Conservation (phyloP, 768 basidiomycete genomes). For the Tephrocybe sp. region DNA sequence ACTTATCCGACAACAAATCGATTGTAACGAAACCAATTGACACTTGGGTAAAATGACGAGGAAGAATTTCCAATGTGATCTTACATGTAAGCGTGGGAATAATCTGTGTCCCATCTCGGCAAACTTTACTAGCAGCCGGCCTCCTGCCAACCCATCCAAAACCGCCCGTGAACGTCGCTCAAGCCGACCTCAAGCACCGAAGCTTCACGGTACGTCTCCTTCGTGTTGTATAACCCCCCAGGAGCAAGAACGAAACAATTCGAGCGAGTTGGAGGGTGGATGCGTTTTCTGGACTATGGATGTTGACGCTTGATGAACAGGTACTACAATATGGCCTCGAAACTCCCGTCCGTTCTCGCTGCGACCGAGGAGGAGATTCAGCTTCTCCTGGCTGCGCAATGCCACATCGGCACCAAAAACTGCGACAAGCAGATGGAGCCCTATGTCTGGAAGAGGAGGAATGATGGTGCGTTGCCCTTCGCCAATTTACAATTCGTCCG, state of each 20-base stretch:
- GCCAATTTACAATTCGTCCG: background rate
- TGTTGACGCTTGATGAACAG: slow-evolving; percentile 33
- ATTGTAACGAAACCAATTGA: no score
- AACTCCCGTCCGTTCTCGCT: slow-evolving; percentile 90
- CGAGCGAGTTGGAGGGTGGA: slow-evolving; percentile 40
- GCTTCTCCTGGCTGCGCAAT: slow-evolving; percentile 92
- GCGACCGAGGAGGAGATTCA: slow-evolving; percentile 98
- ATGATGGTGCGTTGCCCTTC: slow-evolving; percentile 72
- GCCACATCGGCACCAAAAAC: slow-evolving; percentile 98
- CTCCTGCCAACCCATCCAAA: slow-evolving; percentile 35
- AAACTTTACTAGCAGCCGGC: slow-evolving; percentile 32
- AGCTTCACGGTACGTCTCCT: slow-evolving; percentile 46
- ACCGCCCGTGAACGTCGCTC: slow-evolving; percentile 46
- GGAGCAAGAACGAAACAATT: slow-evolving; percentile 33
- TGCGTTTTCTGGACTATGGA: slow-evolving; percentile 33
- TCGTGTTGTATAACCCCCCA: slow-evolving; percentile 14
- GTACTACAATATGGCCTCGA: slow-evolving; percentile 65
- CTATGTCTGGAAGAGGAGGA: slow-evolving; percentile 96
- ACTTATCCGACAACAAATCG: no score
- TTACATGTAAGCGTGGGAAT: slow-evolving; percentile 41
- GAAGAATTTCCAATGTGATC: background rate
- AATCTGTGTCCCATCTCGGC: slow-evolving; percentile 23
- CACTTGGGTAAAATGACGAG: no score
- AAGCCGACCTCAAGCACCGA: slow-evolving; percentile 41
- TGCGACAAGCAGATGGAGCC: slow-evolving; percentile 99